These are phyloP conservation scores for Meyerozyma guilliermondii DNA, from an alignment of 1,139 yeast species.

Conservation along the genomic window DNA sequence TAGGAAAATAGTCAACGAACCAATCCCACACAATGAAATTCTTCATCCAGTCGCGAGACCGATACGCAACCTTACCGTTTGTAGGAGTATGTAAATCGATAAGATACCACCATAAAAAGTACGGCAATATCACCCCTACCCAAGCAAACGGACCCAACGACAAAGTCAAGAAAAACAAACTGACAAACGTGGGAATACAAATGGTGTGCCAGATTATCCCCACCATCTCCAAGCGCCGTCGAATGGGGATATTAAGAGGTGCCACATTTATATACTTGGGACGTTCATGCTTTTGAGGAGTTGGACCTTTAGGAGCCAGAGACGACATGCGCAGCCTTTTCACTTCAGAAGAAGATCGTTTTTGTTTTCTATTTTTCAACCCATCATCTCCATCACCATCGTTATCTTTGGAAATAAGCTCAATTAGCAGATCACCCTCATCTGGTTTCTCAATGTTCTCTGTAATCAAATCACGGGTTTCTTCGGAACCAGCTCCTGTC, in stretches of 20 bases:
- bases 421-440: neutral
- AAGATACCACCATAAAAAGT: constrained; percentile 54
- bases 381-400: neutral
- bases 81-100: constrained; percentile 60
- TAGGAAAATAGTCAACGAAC: constrained; percentile 78
- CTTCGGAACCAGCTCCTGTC: too few species aligned
- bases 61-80: constrained; percentile 60
- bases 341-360: neutral
- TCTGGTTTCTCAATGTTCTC: neutral
- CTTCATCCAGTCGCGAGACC: constrained; percentile 57
- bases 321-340: neutral
- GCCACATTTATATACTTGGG: constrained; percentile 30
- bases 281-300: neutral
- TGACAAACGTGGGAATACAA: constrained; percentile 56
- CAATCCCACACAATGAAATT: constrained; percentile 62
- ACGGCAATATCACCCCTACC: constrained; percentile 55
- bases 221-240: constrained; percentile 61
- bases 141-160: constrained; percentile 68
- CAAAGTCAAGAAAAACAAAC: constrained; percentile 48
- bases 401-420: neutral
- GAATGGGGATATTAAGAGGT: constrained; percentile 51
- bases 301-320: neutral
- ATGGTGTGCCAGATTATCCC: constrained; percentile 76
- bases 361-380: neutral
- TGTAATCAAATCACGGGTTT: too few species aligned